Percentiles rank a stretch among this genome's conserved stretches.
Conservation (phyloP, 805 yeast species). For the Yarrowia osloensis region DNA sequence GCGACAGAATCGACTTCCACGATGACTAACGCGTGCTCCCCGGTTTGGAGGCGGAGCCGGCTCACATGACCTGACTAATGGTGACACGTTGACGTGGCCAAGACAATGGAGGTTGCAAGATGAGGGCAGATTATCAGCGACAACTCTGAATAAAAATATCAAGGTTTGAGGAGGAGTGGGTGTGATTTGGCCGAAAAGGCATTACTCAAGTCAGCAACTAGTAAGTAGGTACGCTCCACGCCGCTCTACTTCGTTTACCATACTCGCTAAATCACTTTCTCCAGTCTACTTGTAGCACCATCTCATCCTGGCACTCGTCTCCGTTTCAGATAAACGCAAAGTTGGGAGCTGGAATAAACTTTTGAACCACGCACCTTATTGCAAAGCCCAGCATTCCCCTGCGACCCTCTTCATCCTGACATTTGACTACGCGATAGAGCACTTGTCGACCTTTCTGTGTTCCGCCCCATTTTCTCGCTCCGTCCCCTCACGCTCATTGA, state of each 20-base stretch:
- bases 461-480: background rate
- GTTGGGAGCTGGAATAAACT: background rate
- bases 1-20: too few relatives aligned
- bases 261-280: too few relatives aligned
- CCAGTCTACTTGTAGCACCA: too few relatives aligned
- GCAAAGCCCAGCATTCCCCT: slow-evolving; percentile 24
- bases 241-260: too few relatives aligned
- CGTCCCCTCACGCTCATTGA: slow-evolving; percentile 38
- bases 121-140: background rate
- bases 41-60: too few relatives aligned
- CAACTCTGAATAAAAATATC: background rate
- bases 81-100: background rate
- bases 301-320: too few relatives aligned
- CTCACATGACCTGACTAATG: too few relatives aligned
- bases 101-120: background rate
- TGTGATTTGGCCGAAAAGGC: too few relatives aligned
- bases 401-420: slow-evolving; percentile 23
- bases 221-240: too few relatives aligned
- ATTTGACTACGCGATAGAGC: slow-evolving; percentile 3
- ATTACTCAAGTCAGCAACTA: too few relatives aligned
- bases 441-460: background rate
- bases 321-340: background rate
- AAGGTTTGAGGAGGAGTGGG: background rate
- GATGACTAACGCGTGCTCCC: background rate
- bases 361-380: background rate